These are phyloP conservation scores for Aspergillus quadrilineatus DNA, from an alignment of 2,329 filamentous ascomycete genomes.

Conservation along the genomic window DNA sequence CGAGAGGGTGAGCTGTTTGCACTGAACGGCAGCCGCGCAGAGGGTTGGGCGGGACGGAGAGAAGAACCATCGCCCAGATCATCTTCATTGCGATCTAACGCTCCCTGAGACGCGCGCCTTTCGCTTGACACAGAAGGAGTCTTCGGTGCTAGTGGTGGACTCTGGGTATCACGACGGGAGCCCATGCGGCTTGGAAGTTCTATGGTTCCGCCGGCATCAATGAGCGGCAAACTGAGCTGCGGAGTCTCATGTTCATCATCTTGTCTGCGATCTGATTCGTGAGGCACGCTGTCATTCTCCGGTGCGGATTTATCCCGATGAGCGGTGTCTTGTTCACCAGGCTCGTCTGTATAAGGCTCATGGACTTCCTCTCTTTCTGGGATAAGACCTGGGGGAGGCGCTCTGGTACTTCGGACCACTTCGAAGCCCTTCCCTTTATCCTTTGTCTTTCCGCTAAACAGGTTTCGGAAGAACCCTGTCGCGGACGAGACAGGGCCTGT, in stretches of 20 bases:
- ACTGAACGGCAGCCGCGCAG: conserved; percentile 45
- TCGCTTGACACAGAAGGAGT: conserved; percentile 58
- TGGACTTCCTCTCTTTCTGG: conserved; percentile 58
- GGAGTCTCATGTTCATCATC: conserved; percentile 24
- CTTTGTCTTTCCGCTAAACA: conserved; percentile 82
- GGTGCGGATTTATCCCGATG: conserved; percentile 28
- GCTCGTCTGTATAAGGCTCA: conserved; percentile 62
- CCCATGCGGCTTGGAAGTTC: conserved; percentile 63
- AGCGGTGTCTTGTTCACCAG: conserved; percentile 33
- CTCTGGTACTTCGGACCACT: conserved; percentile 84
- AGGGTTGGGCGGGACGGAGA: conserved; percentile 23
- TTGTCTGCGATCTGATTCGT: conserved; percentile 27
- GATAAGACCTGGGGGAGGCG: conserved; percentile 71
- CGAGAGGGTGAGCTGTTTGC: conserved; percentile 37
- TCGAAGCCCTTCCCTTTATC: conserved; percentile 97
- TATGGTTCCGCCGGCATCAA: conserved; percentile 60
- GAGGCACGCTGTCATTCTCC: conserved; percentile 25
- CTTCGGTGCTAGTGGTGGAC: conserved; percentile 36
- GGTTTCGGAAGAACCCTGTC: conserved; percentile 78
- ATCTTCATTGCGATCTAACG: conserved; percentile 18
- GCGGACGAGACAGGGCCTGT: conserved; percentile 88
- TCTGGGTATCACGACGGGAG: conserved; percentile 57
- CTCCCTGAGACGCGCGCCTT: conserved; percentile 37
- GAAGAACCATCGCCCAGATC: conserved; percentile 16
- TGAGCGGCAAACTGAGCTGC: conserved; percentile 57